Base-by-base conservation (phyloP, 441 rosid genomes). In the Bocquillonia castaneifolia region DNA sequence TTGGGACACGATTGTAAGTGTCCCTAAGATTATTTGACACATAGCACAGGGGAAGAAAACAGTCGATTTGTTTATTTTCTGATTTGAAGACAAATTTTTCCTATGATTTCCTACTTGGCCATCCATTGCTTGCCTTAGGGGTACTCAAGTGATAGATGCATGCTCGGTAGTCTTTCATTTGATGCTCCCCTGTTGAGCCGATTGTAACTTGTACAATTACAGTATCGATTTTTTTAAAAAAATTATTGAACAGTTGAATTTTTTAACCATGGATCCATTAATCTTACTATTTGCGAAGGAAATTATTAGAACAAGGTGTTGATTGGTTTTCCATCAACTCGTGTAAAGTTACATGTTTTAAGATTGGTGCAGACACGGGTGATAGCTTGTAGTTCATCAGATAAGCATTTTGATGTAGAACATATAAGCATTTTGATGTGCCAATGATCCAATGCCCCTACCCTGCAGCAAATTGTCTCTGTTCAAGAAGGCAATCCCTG, bases 181-280 rank as follows among this genome's bases (percentile, higher is more conserved):
- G 57, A 69, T 64, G 71, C 67, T 70, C 72, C 62, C 42, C 25
- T 32, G 5, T 47, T 2, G 69, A 63, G 72, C 66, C 62, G 72
- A 74, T 72, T 72, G 69, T 69, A 64, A 69, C 52, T 45, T 70
- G 74, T 71, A 55, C 69, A 26, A 66, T 76, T 61, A 64, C 70
- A 48, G 42, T 59, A 20, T 57, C 56, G 14, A 32, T 64, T 62
- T 60, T 37, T 68, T 45, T 18, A 14, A 40, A 68, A n/a, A n/a
- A n/a, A n/a, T n/a, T 48, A 64, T 65, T 72, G 74, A 67, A 53
- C 69, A 5, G 64, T 34, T 39, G 70, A 64, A 26, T 50, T 67
- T 18, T 72, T 34, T 53, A 32, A n/a, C n/a, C n/a, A n/a, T n/a
- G n/a, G n/a, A n/a, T n/a, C n/a, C n/a, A n/a, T n/a, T n/a, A n/a